phyloP scores from a whole-genome alignment of 2,329 filamentous ascomycete genomes.

The Aspergillus puulaauensis region DNA sequence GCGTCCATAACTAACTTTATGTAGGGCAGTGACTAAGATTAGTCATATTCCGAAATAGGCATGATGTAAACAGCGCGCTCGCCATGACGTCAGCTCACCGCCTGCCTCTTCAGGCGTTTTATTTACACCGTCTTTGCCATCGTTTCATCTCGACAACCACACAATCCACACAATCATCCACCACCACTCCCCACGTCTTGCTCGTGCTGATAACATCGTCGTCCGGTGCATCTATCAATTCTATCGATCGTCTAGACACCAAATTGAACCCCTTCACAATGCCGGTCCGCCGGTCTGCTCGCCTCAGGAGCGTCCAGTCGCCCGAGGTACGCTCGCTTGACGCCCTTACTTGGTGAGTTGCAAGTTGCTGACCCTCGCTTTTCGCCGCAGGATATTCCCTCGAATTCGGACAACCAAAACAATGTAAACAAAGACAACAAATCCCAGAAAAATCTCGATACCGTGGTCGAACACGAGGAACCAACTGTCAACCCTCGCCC shows the following conservation, averaged over 20 bases:
- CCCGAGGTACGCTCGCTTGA: slow-evolving; percentile 30
- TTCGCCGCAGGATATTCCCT: slow-evolving; percentile 7
- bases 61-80: slow-evolving; percentile 8
- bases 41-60: neutral
- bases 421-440: slow-evolving; percentile 5
- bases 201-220: neutral
- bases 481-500: slow-evolving; percentile 33
- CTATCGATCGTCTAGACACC: no score
- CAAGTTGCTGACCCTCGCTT: slow-evolving; percentile 10
- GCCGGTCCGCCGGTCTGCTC: slow-evolving; percentile 43
- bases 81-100: slow-evolving; percentile 11
- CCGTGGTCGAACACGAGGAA: slow-evolving; percentile 50
- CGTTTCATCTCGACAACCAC: neutral
- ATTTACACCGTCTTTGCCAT: slow-evolving; percentile 7
- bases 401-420: slow-evolving; percentile 8
- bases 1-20: no score
- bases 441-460: slow-evolving; percentile 35
- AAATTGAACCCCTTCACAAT: slow-evolving; percentile 18
- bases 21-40: no score
- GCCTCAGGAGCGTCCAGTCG: slow-evolving; percentile 33
- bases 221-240: no score
- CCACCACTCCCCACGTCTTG: neutral
- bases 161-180: neutral
- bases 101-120: slow-evolving; percentile 7
- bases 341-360: slow-evolving; percentile 8